Conservation (phyloP, 2,329 filamentous ascomycete genomes). For the Pyricularia pennisetigena region DNA sequence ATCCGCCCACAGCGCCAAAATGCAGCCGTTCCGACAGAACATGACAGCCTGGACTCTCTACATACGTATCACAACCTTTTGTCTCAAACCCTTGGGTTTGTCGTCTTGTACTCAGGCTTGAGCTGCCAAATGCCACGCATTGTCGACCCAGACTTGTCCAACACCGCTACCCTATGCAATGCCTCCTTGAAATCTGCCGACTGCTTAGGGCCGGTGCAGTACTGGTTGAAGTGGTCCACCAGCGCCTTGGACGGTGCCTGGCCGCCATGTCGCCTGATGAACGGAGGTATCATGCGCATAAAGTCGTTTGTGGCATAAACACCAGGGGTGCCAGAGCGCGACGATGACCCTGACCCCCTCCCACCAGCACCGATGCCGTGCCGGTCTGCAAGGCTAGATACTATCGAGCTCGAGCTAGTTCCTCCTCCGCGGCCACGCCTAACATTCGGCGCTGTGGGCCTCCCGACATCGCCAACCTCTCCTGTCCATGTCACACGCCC, state of each 20-base stretch:
- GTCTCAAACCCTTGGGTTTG: neutral
- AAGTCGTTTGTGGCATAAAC: slow-evolving; percentile 46
- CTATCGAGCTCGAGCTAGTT: slow-evolving; percentile 42
- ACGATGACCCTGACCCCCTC: slow-evolving; percentile 20
- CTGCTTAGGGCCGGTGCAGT: slow-evolving; percentile 58
- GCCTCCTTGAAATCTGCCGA: slow-evolving; percentile 76
- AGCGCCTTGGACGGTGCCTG: slow-evolving; percentile 74
- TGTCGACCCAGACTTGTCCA: slow-evolving; percentile 49
- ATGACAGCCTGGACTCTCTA: neutral
- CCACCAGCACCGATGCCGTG: slow-evolving; percentile 35
- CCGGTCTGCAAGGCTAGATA: slow-evolving; percentile 47
- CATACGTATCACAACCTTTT: neutral
- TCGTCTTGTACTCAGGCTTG: slow-evolving; percentile 19
- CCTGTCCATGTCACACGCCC: slow-evolving; percentile 94
- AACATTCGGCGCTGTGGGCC: slow-evolving; percentile 37
- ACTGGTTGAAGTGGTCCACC: slow-evolving; percentile 81
- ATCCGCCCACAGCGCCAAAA: neutral
- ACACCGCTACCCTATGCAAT: slow-evolving; percentile 62
- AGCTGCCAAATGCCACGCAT: slow-evolving; percentile 46
- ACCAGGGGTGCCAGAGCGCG: slow-evolving; percentile 34
- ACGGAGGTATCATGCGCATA: slow-evolving; percentile 64
- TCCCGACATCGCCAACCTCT: slow-evolving; percentile 65
- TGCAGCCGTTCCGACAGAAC: neutral
- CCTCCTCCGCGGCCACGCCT: slow-evolving; percentile 32
- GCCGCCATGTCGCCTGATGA: slow-evolving; percentile 68